phyloP scores from a whole-genome alignment of 2,329 filamentous ascomycete species.

The Lecanicillium sp. region DNA sequence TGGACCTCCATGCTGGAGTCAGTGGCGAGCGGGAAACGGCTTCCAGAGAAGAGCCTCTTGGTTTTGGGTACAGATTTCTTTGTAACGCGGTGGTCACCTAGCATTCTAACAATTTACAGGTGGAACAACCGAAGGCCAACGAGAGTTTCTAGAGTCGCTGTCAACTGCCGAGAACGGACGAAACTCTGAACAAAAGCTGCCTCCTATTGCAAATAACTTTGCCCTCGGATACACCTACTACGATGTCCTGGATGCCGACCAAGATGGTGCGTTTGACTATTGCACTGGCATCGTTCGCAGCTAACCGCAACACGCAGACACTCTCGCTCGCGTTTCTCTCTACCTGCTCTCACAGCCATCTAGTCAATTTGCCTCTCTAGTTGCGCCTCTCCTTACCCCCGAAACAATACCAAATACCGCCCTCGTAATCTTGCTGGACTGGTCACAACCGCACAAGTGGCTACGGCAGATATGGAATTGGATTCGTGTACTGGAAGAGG shows the following conservation, averaged over 20 bases:
- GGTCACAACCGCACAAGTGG: conserved; percentile 91
- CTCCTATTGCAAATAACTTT: conserved; percentile 84
- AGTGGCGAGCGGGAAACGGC: conserved; percentile 79
- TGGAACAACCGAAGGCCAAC: conserved; percentile 73
- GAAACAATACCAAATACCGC: conserved; percentile 79
- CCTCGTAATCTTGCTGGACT: conserved; percentile 88
- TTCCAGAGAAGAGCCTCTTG: conserved; percentile 87
- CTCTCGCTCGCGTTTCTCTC: conserved; percentile 78
- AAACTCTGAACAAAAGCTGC: conserved; percentile 52
- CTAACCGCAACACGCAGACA: conserved; percentile 52
- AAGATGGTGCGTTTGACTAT: conserved; percentile 61
- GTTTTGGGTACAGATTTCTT: conserved; percentile 58
- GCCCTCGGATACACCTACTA: conserved; percentile 93
- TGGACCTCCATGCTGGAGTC: conserved; percentile 92
- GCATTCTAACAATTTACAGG: conserved; percentile 41
- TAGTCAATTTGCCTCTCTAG: conserved; percentile 70
- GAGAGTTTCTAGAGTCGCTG: conserved; percentile 69
- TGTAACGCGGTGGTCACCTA: not conserved
- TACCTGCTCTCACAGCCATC: conserved; percentile 85
- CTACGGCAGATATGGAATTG: conserved; percentile 81
- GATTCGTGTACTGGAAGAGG: conserved; percentile 74
- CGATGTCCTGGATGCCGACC: conserved; percentile 86
- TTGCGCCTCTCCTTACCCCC: conserved; percentile 77
- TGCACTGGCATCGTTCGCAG: not conserved
- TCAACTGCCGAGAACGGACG: conserved; percentile 46